Evolutionary conservation across 106 monocot genomes (phyloP).

Genomic region (Allium fistulosum): DNA sequence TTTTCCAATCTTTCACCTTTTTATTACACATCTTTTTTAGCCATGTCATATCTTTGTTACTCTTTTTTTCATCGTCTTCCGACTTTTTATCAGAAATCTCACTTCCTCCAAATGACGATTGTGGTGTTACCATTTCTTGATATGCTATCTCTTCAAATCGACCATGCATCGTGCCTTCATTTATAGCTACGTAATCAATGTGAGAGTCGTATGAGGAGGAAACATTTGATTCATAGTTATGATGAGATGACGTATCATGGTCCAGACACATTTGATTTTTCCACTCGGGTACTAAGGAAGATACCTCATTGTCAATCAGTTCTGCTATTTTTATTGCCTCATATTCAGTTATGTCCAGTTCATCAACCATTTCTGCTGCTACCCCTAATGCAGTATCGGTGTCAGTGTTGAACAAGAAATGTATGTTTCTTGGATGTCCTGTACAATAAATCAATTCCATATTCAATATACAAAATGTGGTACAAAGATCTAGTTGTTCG

Average conservation of each 20-base stretch:
- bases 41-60: neutral
- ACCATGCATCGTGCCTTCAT: neutral
- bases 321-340: conserved; percentile 34
- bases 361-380: conserved; percentile 43
- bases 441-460: conserved; percentile 1
- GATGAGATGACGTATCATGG: neutral
- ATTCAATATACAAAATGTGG: too few species aligned
- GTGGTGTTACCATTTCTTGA: neutral
- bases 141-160: conserved; percentile 13
- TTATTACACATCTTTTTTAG: neutral
- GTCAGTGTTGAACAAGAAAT: conserved; percentile 31
- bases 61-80: neutral
- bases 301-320: conserved; percentile 39
- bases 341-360: conserved; percentile 32
- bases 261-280: neutral
- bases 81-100: neutral
- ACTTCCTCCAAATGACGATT: neutral
- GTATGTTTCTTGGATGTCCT: conserved; percentile 36
- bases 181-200: neutral
- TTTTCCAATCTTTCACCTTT: conserved; percentile 2
- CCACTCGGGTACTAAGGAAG: conserved; percentile 38
- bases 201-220: neutral
- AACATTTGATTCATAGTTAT: neutral
- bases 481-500: too few species aligned
- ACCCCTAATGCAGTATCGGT: conserved; percentile 46